phyloP scores from a whole-genome alignment of 2,329 filamentous ascomycete species.

The Penicillium brasilianum region DNA sequence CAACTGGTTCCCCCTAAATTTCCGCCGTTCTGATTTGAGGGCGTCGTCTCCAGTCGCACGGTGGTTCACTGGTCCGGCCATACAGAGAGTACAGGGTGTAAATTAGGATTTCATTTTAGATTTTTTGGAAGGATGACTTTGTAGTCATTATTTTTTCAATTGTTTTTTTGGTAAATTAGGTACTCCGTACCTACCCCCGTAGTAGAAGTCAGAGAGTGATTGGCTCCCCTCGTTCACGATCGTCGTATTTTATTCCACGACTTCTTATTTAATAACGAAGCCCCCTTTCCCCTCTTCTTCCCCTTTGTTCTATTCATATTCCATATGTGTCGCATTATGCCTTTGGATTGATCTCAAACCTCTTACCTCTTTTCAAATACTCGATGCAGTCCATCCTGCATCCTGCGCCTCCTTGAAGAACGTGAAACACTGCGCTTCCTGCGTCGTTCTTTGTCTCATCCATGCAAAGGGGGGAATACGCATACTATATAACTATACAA shows the following conservation, averaged over 20 bases:
- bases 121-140: not conserved
- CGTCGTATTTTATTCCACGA: not conserved
- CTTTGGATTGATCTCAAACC: not conserved
- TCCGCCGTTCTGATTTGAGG: constrained; percentile 5
- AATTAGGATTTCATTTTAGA: not conserved
- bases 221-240: not conserved
- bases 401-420: constrained; percentile 1
- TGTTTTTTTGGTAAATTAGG: not conserved
- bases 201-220: not conserved
- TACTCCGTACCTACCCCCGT: not conserved
- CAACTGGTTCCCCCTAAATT: not conserved
- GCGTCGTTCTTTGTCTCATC: constrained; percentile 28
- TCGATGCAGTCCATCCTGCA: constrained; percentile 1
- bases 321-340: not conserved
- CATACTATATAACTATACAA: constrained; percentile 1
- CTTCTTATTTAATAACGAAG: constrained; percentile 6
- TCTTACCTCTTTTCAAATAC: not conserved
- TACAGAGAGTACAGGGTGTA: not conserved
- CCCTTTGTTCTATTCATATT: not conserved
- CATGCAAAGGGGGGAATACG: not conserved
- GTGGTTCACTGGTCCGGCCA: not conserved
- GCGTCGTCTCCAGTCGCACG: constrained; percentile 14
- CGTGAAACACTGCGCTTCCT: constrained; percentile 23
- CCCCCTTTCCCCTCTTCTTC: not conserved
- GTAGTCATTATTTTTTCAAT: not conserved